phyloP scores from a whole-genome alignment of 2,329 filamentous ascomycete species.

The Thielaviopsis ethacetica region DNA sequence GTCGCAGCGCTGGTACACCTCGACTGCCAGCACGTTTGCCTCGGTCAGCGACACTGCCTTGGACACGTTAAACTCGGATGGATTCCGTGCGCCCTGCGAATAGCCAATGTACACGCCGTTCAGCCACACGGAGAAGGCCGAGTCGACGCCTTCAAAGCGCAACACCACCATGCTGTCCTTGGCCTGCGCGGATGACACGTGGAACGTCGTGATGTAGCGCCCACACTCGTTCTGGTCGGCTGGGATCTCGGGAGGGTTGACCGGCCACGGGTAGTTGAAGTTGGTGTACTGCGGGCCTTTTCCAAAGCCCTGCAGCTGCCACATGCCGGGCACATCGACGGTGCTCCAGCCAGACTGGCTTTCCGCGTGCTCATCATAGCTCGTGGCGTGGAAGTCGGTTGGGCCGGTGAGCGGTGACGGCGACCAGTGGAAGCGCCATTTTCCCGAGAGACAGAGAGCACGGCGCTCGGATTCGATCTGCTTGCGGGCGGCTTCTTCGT shows the following conservation, averaged over 20 bases:
- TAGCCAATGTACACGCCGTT: constrained; percentile 55
- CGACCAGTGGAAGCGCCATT: constrained; percentile 36
- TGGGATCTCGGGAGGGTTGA: constrained; percentile 48
- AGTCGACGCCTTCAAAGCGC: constrained; percentile 59
- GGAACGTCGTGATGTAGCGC: constrained; percentile 43
- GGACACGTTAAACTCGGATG: constrained; percentile 57
- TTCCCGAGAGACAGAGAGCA: constrained; percentile 27
- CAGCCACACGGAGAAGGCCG: constrained; percentile 54
- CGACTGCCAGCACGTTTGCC: constrained; percentile 43
- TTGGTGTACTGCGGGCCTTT: constrained; percentile 54
- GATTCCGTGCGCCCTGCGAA: constrained; percentile 55
- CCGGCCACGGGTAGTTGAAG: constrained; percentile 48
- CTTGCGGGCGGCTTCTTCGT: constrained; percentile 30
- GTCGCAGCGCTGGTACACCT: constrained; percentile 58
- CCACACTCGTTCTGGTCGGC: constrained; percentile 49
- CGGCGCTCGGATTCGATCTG: constrained; percentile 15
- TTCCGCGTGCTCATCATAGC: constrained; percentile 23
- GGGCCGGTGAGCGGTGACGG: constrained; percentile 30
- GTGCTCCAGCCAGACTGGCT: constrained; percentile 27
- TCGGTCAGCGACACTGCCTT: constrained; percentile 25
- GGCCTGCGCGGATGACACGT: constrained; percentile 27
- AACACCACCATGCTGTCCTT: constrained; percentile 46
- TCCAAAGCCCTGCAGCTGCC: constrained; percentile 54
- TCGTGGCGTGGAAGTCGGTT: constrained; percentile 21
- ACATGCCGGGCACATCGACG: constrained; percentile 49